Evolutionary conservation across 2,329 filamentous ascomycete genomes (phyloP), one percentile per base, ranked within the genome.

Genomic region (Samsoniella hepiali): DNA sequence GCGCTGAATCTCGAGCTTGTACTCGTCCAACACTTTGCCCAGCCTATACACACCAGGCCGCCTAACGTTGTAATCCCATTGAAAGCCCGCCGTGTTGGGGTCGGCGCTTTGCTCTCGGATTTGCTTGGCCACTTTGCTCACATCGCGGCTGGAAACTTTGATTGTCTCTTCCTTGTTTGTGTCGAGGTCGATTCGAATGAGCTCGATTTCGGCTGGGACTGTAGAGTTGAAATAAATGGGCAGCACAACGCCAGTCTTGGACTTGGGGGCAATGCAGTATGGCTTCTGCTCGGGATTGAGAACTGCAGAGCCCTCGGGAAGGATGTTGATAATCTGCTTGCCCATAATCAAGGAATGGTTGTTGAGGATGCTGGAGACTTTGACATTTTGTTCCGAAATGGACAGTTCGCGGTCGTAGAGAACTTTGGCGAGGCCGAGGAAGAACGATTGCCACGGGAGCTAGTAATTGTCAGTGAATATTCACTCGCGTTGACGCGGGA

Each of bases 221-320:
- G 94, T 98, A 66, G 96, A 91, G 75, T 99, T 99, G 79, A 99
- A 93, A 72, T 88, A 90, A 53, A 99, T 91, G 1, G 94, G 95
- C 36, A 99, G 79, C 58, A 84, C 81, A 45, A 88, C 84, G 9
- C 83, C 79, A 36, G 83, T 81, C 64, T 83, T 86, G 29, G 84
- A 79, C 50, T 83, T 82, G 66, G 81, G 79, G 63, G 89, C 88
- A 55, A 99, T 78, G 75, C 95, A 99, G 75, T 95, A 95, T 0
- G 93, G 84, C n/a, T 83, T 79, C 64, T 86, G 84, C 54, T 93
- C 85, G 0, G 93, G 92, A 71, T 99, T 99, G 66, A 99, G 81
- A 56, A 93, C 83, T 15, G 93, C 95, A 56, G 93, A 95, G 80
- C 96, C 96, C 81, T 99, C 95, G 2, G 95, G 95, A 62, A 99